Base-by-base conservation (phyloP, 768 basidiomycete species). In the Boletellus sp. region DNA sequence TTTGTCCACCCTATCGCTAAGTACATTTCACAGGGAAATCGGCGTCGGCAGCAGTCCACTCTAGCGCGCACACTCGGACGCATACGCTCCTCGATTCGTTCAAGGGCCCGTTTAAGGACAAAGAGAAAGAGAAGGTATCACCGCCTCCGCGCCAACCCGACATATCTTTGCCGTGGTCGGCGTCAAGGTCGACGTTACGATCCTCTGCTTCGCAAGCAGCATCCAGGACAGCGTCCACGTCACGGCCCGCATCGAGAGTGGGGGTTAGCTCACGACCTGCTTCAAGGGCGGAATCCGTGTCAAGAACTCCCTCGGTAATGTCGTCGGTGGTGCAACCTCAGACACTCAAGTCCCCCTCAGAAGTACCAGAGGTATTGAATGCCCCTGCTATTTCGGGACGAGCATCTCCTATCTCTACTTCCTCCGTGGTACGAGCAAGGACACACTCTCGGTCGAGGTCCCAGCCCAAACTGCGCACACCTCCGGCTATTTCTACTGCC, bases 81-180 rank as follows among this genome's bases (percentile, higher is more conserved):
- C 40, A 63, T 50, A 48, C 62, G 24, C 28, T 58, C 16, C 51
- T 69, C 6, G 47, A 47, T n/a, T 54, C 66, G 5, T 53, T 58
- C 37, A 54, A 11, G 32, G 56, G 52, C 19, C 40, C 62, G 19
- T 51, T 50, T 50, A 58, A 45, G 33, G 57, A 68, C 6, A 64
- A 52, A 28, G 61, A 65, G 16, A 67, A 61, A 26, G 68, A 68
- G 17, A 67, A 60, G 35, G 70, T 67, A 15, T 47, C 52, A 4
- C 57, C 60, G 10, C 32, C 49, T 11, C 56, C 70, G 11, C 71
- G 62, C 42, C 58, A 66, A 35, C 57, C 68, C 16, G 69, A 73
- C 20, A 63, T 70, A 28, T 58, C 68, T 37, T 59, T 73, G 17
- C 73, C 69, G 1, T 70, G 66, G 71, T 68, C 66, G 22, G 40